Evolutionary conservation across 768 basidiomycete species (phyloP), one percentile per base, ranked within the genome.

Genomic region (Calocera cornea): DNA sequence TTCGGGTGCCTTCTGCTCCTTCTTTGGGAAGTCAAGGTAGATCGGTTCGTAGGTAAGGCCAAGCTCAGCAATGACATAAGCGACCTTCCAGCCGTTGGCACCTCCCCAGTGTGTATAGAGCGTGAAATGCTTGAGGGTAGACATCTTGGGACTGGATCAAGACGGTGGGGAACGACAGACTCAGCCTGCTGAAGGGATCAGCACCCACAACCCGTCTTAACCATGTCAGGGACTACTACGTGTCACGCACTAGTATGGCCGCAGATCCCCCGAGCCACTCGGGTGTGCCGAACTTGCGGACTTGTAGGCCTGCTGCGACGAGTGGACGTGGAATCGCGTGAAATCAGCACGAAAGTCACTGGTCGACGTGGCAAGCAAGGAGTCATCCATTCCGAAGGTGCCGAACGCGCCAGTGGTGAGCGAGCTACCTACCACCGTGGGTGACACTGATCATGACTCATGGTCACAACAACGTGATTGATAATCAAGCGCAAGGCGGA

Each of bases 1-100:
- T 16, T 33, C 44, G 34, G 66, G 34, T 14, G 41, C 16, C 29
- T 54, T 66, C 12, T 66, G 66, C 66, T 66, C 66, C 16, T 33
- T 47, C 22, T 36, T 34, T 11, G 27, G 10, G 19, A 49, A 60
- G 47, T 66, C 66, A 29, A 66, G 47, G 47, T 49, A 66, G 19
- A 50, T 60, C n/a, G 47, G 10, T 8, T 31, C 34, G 44, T 66
- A 66, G 2, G 66, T 50, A 3, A 66, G 47, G 5, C 44, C 41
- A 2, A 66, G 66, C 2, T 24, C 66, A 8, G 33, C 34, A 1
- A 66, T 19, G 29, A 66, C 44, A 40, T 34, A 22, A 29, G 33
- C 66, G 11, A 66, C 65, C 65, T 44, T 34, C 34, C 34, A 34
- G 41, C 16, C n/a, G 24, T n/a, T 24, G 36, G 16, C 27, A 2